These are phyloP conservation scores for Penicillium coprophilum DNA, from an alignment of 495 filamentous ascomycete genomes.

Conservation along the genomic window DNA sequence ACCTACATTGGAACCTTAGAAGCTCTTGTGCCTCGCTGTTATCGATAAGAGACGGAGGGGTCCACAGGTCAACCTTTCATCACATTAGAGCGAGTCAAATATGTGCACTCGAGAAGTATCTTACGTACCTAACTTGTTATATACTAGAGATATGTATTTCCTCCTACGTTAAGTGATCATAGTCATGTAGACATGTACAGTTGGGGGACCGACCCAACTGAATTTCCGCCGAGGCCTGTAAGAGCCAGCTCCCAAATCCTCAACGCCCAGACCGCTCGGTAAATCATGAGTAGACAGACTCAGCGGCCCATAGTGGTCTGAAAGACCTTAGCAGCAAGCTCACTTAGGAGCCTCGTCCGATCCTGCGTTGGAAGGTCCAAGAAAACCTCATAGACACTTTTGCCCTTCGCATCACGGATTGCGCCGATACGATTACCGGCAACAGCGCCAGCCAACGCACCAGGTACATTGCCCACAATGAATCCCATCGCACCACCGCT, in stretches of 20 bases:
- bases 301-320: slow-evolving; percentile 42
- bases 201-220: not conserved
- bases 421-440: slow-evolving; percentile 89
- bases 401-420: slow-evolving; percentile 83
- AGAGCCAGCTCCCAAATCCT: slow-evolving; percentile 3
- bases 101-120: not conserved
- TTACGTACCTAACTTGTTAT: not conserved
- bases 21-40: slow-evolving; percentile 8
- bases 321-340: slow-evolving; percentile 72
- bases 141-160: not conserved
- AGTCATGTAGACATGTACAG: not conserved
- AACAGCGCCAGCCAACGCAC: slow-evolving; percentile 84
- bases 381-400: slow-evolving; percentile 94
- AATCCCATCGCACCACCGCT: slow-evolving; percentile 92
- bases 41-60: slow-evolving; percentile 23
- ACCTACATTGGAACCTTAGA: no score
- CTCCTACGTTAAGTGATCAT: not conserved
- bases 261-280: not conserved
- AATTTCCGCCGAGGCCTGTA: not conserved
- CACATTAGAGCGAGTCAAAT: not conserved
- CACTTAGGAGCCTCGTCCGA: slow-evolving; percentile 71
- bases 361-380: slow-evolving; percentile 77
- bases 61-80: no score
- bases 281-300: not conserved
- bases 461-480: slow-evolving; percentile 89